Conservation (phyloP, 1,284 basidiomycete genomes). For the Xanthoconium separans region DNA sequence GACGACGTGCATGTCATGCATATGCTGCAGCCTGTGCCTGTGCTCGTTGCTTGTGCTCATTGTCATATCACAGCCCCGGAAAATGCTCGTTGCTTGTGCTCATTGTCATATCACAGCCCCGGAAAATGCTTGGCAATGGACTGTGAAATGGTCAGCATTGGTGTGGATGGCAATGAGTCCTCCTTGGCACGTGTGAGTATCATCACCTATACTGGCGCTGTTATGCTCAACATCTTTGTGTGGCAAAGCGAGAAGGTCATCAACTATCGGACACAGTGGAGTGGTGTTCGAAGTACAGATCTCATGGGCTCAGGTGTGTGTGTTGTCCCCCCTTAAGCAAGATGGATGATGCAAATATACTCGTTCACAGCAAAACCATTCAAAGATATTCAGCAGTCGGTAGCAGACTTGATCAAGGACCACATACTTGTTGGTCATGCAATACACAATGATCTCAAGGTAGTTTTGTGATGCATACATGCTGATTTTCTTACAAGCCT, state of each 20-base stretch:
- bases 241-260: slow-evolving; percentile 86
- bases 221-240: slow-evolving; percentile 86
- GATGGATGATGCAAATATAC: neutral
- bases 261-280: slow-evolving; percentile 92
- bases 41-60: neutral
- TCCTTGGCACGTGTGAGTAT: slow-evolving; percentile 81
- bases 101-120: slow-evolving; percentile 43
- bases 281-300: slow-evolving; percentile 80
- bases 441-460: slow-evolving; percentile 89
- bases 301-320: slow-evolving; percentile 59
- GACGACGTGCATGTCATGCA: slow-evolving; percentile 40
- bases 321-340: neutral
- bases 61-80: slow-evolving; percentile 54
- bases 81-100: slow-evolving; percentile 45
- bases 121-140: slow-evolving; percentile 86
- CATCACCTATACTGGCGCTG: slow-evolving; percentile 12
- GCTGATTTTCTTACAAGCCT: neutral
- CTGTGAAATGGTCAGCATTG: slow-evolving; percentile 98
- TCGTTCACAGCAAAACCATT: slow-evolving; percentile 69
- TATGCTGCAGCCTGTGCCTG: neutral
- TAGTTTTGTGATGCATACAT: slow-evolving; percentile 24
- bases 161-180: slow-evolving; percentile 75
- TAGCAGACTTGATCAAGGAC: slow-evolving; percentile 78
- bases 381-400: slow-evolving; percentile 76
- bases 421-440: slow-evolving; percentile 91